phyloP scores from a whole-genome alignment of 1,139 yeast genomes.

The Pneumocystis oryctolagi region DNA sequence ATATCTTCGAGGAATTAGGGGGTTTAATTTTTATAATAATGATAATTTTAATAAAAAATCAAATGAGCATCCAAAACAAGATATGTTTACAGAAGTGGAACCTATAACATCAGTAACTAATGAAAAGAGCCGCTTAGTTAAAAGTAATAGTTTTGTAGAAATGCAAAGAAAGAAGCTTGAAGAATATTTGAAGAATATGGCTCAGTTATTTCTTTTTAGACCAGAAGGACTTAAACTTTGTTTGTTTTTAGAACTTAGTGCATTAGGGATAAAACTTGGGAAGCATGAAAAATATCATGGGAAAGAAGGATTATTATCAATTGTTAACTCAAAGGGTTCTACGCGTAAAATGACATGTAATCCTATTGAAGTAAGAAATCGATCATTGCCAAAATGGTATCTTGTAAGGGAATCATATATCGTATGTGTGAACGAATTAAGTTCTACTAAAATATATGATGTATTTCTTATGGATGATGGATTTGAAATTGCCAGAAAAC shows the following conservation, averaged over 20 bases:
- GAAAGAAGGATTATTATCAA: conserved; percentile 72
- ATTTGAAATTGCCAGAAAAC: conserved; percentile 34
- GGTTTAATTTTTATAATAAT: conserved; percentile 10
- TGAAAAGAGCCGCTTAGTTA: conserved; percentile 6
- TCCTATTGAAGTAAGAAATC: conserved; percentile 26
- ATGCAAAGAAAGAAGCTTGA: conserved; percentile 30
- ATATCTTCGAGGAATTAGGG: conserved; percentile 16
- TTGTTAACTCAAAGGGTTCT: conserved; percentile 66
- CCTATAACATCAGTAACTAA: conserved; percentile 7
- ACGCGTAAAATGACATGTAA: conserved; percentile 38
- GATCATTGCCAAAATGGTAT: conserved; percentile 89
- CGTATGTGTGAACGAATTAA: conserved; percentile 70
- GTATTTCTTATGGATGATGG: conserved; percentile 64
- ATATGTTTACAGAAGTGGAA: conserved; percentile 8
- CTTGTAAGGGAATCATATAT: conserved; percentile 71
- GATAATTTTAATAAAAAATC: conserved; percentile 6
- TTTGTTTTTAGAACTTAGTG: conserved; percentile 79
- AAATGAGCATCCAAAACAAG: conserved; percentile 4
- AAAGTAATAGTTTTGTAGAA: conserved; percentile 10
- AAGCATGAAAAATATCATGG: conserved; percentile 74
- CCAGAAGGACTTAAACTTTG: conserved; percentile 74
- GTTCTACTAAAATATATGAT: conserved; percentile 77
- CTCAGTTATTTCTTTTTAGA: conserved; percentile 47
- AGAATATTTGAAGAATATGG: conserved; percentile 40
- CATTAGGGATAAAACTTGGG: conserved; percentile 67